phyloP scores from a whole-genome alignment of 1,284 basidiomycete genomes.

The Marasmius tenuissimus region DNA sequence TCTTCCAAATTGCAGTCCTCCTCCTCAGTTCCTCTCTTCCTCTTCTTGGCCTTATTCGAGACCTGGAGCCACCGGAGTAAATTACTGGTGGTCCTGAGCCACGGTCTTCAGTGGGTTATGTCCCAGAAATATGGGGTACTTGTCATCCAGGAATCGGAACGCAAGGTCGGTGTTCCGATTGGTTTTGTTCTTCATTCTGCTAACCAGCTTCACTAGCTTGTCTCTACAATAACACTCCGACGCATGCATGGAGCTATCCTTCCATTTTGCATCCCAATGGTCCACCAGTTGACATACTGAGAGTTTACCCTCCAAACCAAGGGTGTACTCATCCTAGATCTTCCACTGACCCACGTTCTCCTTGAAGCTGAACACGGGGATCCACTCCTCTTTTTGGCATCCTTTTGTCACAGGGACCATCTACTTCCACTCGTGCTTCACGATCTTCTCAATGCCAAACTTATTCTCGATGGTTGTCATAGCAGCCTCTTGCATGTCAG shows the following conservation, averaged over 20 bases:
- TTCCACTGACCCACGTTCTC: constrained; percentile 11
- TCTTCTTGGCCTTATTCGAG: too few relatives aligned
- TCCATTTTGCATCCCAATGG: constrained; percentile 21
- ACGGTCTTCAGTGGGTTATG: not conserved
- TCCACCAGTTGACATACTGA: constrained; percentile 15
- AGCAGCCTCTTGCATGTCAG: not conserved
- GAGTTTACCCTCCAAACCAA: constrained; percentile 18
- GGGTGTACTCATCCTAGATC: constrained; percentile 18
- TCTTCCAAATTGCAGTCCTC: too few relatives aligned
- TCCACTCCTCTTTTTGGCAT: constrained; percentile 9
- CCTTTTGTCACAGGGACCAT: not conserved
- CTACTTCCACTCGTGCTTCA: constrained; percentile 17
- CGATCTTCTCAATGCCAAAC: constrained; percentile 11
- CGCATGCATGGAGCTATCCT: not conserved
- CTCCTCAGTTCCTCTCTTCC: too few relatives aligned
- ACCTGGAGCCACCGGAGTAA: too few relatives aligned
- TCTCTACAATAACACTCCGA: constrained; percentile 14
- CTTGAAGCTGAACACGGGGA: constrained; percentile 13
- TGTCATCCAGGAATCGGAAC: constrained; percentile 17
- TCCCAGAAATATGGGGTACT: constrained; percentile 7
- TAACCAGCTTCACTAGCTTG: constrained; percentile 17
- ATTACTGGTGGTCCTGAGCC: too few relatives aligned
- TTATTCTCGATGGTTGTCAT: constrained; percentile 8
- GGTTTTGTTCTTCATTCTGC: constrained; percentile 11
- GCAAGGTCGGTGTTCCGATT: constrained; percentile 18